Conservation (phyloP, 768 basidiomycete genomes). For the Lepiota brunneoincarnata region DNA sequence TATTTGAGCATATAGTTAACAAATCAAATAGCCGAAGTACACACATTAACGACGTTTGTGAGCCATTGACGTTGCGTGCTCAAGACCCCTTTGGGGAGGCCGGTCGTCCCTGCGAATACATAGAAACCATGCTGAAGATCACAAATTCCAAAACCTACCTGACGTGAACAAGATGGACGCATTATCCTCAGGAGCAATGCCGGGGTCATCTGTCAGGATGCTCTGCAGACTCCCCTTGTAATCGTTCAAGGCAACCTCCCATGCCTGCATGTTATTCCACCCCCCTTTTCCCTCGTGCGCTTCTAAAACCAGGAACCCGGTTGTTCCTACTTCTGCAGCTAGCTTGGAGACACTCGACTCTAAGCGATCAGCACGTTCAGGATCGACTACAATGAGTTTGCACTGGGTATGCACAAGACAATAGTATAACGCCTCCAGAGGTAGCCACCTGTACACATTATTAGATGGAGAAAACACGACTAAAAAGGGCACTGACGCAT, state of each 20-base stretch:
- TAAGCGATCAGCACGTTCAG: conserved; percentile 41
- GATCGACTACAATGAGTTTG: conserved; percentile 43
- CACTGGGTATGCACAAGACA: conserved; percentile 42
- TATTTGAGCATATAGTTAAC: neutral
- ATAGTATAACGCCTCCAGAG: conserved; percentile 36
- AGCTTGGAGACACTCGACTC: conserved; percentile 25
- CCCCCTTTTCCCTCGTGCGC: conserved; percentile 36
- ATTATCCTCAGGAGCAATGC: conserved; percentile 43
- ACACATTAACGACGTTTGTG: conserved; percentile 45
- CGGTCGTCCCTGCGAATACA: conserved; percentile 19
- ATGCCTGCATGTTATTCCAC: conserved; percentile 40
- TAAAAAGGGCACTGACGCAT: conserved; percentile 32
- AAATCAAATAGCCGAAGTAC: conserved; percentile 1
- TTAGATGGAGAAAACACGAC: neutral
- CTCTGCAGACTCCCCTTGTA: conserved; percentile 28
- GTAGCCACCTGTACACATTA: conserved; percentile 32
- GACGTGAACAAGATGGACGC: conserved; percentile 53
- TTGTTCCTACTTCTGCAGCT: conserved; percentile 25
- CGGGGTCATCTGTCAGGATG: conserved; percentile 29
- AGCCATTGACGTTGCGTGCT: conserved; percentile 49
- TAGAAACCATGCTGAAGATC: neutral
- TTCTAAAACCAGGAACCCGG: conserved; percentile 41
- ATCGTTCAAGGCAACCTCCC: conserved; percentile 31
- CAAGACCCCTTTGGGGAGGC: conserved; percentile 44
- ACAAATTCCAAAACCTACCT: conserved; percentile 27